Evolutionary conservation across 2,329 filamentous ascomycete genomes (phyloP).

Genomic region (Cyphellophora attinorum): DNA sequence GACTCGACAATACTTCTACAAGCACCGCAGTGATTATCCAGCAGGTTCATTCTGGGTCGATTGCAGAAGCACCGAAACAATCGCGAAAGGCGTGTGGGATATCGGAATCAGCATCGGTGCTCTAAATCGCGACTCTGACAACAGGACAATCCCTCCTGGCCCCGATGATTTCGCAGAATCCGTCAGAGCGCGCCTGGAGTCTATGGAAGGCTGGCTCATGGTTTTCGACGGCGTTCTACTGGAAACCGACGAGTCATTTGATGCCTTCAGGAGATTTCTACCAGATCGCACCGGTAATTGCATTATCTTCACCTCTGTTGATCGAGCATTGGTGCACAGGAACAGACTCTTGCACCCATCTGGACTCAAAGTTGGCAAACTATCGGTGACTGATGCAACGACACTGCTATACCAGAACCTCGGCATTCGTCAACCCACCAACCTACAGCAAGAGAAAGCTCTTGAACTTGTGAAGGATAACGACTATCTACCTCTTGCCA

Average conservation of each 20-base stretch:
- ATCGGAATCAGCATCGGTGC: slow-evolving; percentile 48
- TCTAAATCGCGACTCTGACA: slow-evolving; percentile 27
- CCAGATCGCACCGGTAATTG: slow-evolving; percentile 54
- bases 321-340: slow-evolving; percentile 46
- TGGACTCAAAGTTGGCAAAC: slow-evolving; percentile 46
- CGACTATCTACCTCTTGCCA: slow-evolving; percentile 56
- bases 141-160: slow-evolving; percentile 2
- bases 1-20: slow-evolving; percentile 57
- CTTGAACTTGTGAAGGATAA: slow-evolving; percentile 55
- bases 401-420: slow-evolving; percentile 54
- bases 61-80: slow-evolving; percentile 49
- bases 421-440: slow-evolving; percentile 44
- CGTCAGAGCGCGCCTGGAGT: slow-evolving; percentile 54
- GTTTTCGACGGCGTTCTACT: slow-evolving; percentile 60
- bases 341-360: slow-evolving; percentile 50
- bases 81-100: slow-evolving; percentile 55
- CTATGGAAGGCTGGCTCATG: slow-evolving; percentile 55
- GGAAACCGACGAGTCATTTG: slow-evolving; percentile 42
- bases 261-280: slow-evolving; percentile 49
- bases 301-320: slow-evolving; percentile 60
- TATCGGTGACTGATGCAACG: slow-evolving; percentile 49
- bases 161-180: slow-evolving; percentile 39
- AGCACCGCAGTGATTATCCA: slow-evolving; percentile 48
- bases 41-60: slow-evolving; percentile 64
- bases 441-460: slow-evolving; percentile 47